Evolutionary conservation across 768 basidiomycete species (phyloP), one percentile per base, ranked within the genome.

Genomic region (Mycena maculata): DNA sequence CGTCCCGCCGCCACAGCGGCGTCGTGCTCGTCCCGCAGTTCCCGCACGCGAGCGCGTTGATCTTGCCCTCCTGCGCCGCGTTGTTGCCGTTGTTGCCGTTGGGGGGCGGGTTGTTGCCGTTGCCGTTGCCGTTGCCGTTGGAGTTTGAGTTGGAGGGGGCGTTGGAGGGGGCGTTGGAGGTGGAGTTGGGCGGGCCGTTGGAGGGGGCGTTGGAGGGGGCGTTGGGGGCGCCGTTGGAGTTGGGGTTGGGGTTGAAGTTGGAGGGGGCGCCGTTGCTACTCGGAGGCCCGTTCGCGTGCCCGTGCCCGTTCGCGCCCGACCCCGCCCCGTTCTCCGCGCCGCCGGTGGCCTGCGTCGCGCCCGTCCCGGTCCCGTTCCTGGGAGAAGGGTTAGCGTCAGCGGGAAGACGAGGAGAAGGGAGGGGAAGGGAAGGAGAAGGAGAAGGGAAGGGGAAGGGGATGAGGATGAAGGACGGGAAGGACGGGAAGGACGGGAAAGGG

Each of bases 1-100:
- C 92, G 75, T 96, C 94, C 72, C 95, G 82, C 72, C 95, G 85
- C 95, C 95, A 96, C 11, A 96, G 81, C 15, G 95, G 95, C 4
- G 94, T 96, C 62, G 92, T 92, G 76, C 91, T 92, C 45, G 95
- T 95, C 36, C 91, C 91, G 78, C 95, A 96, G 76, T 94, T 94
- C 42, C 92, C 90, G 80, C 95, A 96, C 73, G 90, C 88, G 67
- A 95, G 80, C 11, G 93, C 92, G 67, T 93, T 92, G 42, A 95
- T 86, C 77, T 70, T 70, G 42, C 41, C 44, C 22, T 27, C 62
- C 45, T 59, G 30, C 56, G 62, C 65, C 64, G 62, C 31, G 30
- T 22, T 31, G 25, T 33, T 38, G 23, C 11, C 2, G 27, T 28
- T 48, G 18, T 22, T 22, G 33, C 33, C 8, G 33, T n/a, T n/a